phyloP scores from a whole-genome alignment of 371 early-diverging fungal species.

The Mucor piriformis region DNA sequence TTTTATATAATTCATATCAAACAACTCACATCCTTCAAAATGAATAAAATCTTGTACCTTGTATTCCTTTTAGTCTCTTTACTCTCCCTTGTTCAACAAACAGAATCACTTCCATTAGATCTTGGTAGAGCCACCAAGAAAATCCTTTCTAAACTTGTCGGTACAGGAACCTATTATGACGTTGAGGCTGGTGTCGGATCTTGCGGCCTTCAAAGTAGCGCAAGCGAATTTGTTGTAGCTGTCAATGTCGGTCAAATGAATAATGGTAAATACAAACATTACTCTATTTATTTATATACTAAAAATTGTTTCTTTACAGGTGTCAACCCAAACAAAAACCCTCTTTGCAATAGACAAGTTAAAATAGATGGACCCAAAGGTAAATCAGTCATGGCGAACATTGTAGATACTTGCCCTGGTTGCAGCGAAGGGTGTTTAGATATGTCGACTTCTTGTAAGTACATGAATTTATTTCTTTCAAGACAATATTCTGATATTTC shows the following conservation, averaged over 20 bases:
- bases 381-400: conserved; percentile 15
- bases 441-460: not conserved
- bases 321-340: conserved; percentile 40
- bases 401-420: conserved; percentile 32
- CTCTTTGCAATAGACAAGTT: conserved; percentile 17
- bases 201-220: conserved; percentile 14
- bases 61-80: conserved; percentile 1
- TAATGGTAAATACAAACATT: conserved; percentile 4
- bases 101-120: conserved; percentile 9
- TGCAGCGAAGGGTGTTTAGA: conserved; percentile 9
- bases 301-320: not conserved
- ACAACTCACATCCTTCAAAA: too few species aligned
- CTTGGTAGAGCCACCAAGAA: conserved; percentile 5
- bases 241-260: conserved; percentile 24
- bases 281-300: too few species aligned
- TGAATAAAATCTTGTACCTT: conserved; percentile 10
- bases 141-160: conserved; percentile 11
- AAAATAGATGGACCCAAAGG: conserved; percentile 18
- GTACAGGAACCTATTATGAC: conserved; percentile 28
- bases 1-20: not conserved
- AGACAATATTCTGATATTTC: not conserved
- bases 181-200: conserved; percentile 24
- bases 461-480: not conserved
- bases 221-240: conserved; percentile 27
- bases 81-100: not conserved